Conservation (phyloP, 2,329 filamentous ascomycete species). For the Blastomyces parvus region DNA sequence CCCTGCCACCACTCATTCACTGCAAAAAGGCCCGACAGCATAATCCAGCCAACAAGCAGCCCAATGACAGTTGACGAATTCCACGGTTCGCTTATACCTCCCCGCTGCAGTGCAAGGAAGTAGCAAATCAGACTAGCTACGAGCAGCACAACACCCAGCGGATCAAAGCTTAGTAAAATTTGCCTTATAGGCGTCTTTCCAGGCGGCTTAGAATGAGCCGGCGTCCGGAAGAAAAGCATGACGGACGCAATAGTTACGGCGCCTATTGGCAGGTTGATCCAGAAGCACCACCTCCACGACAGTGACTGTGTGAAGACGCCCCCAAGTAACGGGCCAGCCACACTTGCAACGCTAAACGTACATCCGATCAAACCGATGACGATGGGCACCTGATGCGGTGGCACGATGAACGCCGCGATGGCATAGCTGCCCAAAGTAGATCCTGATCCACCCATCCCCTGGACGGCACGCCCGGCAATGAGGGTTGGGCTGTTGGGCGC, state of each 20-base stretch:
- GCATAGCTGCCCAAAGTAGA: constrained; percentile 25
- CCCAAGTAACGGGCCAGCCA: constrained; percentile 35
- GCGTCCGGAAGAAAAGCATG: constrained; percentile 23
- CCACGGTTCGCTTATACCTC: constrained; percentile 33
- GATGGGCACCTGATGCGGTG: constrained; percentile 32
- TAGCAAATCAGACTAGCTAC: constrained; percentile 39
- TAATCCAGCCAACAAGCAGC: constrained; percentile 42
- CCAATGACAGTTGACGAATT: constrained; percentile 37
- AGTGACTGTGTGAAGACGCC: constrained; percentile 36
- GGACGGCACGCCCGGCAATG: constrained; percentile 30
- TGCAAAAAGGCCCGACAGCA: constrained; percentile 37
- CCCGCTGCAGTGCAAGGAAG: constrained; percentile 42
- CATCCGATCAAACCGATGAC: constrained; percentile 35
- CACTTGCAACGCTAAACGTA: constrained; percentile 28
- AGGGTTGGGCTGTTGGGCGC: constrained; percentile 27
- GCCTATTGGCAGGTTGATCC: constrained; percentile 32
- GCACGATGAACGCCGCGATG: constrained; percentile 33
- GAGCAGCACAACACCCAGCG: constrained; percentile 38
- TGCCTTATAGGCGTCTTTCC: constrained; percentile 19
- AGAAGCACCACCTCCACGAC: constrained; percentile 39
- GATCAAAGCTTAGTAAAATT: constrained; percentile 29
- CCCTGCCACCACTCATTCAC: constrained; percentile 38
- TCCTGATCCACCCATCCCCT: constrained; percentile 29
- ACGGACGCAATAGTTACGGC: constrained; percentile 34
- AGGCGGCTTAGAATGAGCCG: constrained; percentile 19